Evolutionary conservation across 78 protist species (phyloP), one percentile per base, ranked within the genome.

Genomic region (Protostelium mycophagum): DNA sequence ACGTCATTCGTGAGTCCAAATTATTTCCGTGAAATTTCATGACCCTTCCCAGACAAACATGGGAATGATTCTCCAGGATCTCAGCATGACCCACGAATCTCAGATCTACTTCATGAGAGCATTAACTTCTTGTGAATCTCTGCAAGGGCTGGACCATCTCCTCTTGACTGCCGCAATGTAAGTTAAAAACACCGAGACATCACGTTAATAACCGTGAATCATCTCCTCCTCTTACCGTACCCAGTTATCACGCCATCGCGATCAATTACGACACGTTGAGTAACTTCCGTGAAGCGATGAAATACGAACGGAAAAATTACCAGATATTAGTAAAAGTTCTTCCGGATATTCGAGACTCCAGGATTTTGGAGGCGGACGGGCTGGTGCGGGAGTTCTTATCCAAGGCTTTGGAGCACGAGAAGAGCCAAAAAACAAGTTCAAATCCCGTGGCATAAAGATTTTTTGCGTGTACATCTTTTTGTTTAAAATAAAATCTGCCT

Each of bases 21-120:
- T 85, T 16, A 37, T 25, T 16, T 85, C 16, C 35, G 5, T 16
- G 5, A 16, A 25, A 5, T 85, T 16, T 37, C 34, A 85, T 85
- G 36, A 25, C 5, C 29, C 5, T 25, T 85, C n/a, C 5, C 86
- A 93, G 85, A 90, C 92, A 5, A 37, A 88, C 0, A 63, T 38
- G 0, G 87, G 91, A 0, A 37, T 86, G 10, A 29, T 93, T 84
- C 91, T 93, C 0, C 88, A 90, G 87, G 93, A 93, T 28, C n/a
- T 88, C 23, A 83, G 35, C 0, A 35, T 88, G 36, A 84, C 37
- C 38, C 91, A 88, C 5, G 35, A 63, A 31, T 86, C 91, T 0
- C 34, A 86, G n/a, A 88, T 88, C 10, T 92, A 38, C 91, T 37
- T 89, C 10, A 35, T 51, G 35, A 84, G 86, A 86, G 36, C 89